Percentiles rank a stretch among this genome's conserved stretches.
phyloP scores from a whole-genome alignment of 75 land plant genomes.

The Sequoiadendron giganteum region DNA sequence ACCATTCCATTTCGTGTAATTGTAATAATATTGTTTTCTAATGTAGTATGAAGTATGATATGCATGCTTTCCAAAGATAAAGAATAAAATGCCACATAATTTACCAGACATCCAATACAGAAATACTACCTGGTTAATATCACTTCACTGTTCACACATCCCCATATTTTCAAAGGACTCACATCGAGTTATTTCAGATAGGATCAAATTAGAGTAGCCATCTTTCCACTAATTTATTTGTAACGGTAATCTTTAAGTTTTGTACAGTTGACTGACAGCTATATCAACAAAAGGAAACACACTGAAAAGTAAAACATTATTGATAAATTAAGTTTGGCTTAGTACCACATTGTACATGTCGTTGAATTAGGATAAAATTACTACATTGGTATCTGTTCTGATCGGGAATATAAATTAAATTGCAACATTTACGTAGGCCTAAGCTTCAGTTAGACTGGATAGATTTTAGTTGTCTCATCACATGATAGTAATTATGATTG shows the following conservation, averaged over 20 bases:
- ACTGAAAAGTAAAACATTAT: background rate
- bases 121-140: background rate
- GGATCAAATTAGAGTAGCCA: background rate
- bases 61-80: background rate
- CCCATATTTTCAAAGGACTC: background rate
- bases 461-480: too few species aligned
- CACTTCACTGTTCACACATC: too few species aligned
- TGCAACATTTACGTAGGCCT: too few species aligned
- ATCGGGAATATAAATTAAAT: too few species aligned
- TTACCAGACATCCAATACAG: background rate
- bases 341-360: background rate
- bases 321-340: background rate
- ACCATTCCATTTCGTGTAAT: too few species aligned
- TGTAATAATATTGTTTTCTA: background rate
- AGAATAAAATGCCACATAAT: background rate
- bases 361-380: too few species aligned
- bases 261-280: background rate
- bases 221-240: background rate
- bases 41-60: too few species aligned
- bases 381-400: too few species aligned
- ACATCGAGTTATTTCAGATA: background rate
- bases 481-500: too few species aligned
- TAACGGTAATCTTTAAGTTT: too few species aligned
- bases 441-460: too few species aligned
- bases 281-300: background rate